Base-by-base conservation (phyloP, 2,329 filamentous ascomycete genomes). In the Microdochium paspali region DNA sequence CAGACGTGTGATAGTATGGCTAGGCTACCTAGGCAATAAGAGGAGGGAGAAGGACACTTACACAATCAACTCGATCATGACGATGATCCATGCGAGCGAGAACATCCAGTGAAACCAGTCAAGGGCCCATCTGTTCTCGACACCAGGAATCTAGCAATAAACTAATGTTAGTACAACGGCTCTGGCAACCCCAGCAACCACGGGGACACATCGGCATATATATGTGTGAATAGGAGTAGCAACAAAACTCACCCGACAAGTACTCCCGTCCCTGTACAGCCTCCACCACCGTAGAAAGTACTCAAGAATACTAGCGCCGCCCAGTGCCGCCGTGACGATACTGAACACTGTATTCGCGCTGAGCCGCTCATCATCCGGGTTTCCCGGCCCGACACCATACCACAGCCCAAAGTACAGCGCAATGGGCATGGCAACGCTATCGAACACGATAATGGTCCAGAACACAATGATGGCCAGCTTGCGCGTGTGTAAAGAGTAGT, bases 71-170 rank as follows among this genome's bases (percentile, higher is more conserved):
- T 78, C 74, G 44, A 77, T 66, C 72, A 78, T 77, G 55, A 79
- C 67, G 48, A 76, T 70, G 44, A 77, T 65, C 73, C 75, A 77
- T 12, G 69, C 73, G 2, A 76, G 55, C 3, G 70, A 71, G 43
- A 77, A 69, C 52, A 76, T 77, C 75, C 74, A 78, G 49, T 79
- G 76, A 57, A 79, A 78, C 66, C 69, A 77, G 49, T 79, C 76
- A 15, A 79, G 64, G 58, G 74, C 63, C 52, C 50, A 49, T 26
- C 52, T 46, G 15, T 39, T 45, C 18, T 53, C 48, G 3, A 57
- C 59, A 5, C 59, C 59, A 24, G 61, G 58, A 3, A 50, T 49
- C 51, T 39, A 25, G 25, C 20, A 5, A 6, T 35, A 9, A n/a
- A 15, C 6, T 35, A 35, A 18, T n/a, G n/a, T 48, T n/a, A 46